Evolutionary conservation across 2,329 filamentous ascomycete species (phyloP), one percentile per base, ranked within the genome.

Genomic region (Ophiostoma australiae): DNA sequence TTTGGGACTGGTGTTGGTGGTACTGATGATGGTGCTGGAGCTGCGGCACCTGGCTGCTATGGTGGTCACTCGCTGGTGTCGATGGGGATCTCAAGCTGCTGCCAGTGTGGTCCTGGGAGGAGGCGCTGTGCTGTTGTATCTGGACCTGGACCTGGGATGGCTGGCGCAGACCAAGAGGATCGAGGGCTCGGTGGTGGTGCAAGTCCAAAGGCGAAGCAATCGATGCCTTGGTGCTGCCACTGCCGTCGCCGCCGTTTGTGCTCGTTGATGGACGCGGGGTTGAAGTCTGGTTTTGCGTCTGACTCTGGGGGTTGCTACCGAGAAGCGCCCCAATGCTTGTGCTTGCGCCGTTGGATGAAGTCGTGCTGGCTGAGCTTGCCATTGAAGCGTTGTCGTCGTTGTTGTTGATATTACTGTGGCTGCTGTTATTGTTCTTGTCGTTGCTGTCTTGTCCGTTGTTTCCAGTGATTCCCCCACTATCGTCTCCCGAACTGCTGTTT

Each of bases 131-230:
- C 10, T 81, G 82, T 27, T 79, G 79, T 68, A 80, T 79, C 27
- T 82, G 74, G 58, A 80, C 79, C 27, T 82, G 74, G 58, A 80
- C 79, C 27, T 82, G 74, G 61, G 27, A 65, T 33, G 81, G 82
- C 33, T 80, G 79, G 68, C 81, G 80, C 27, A 83, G 74, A 48
- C 81, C 81, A 55, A 83, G 76, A 13, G 81, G 80, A 73, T 83
- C 81, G 11, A 81, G 74, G 70, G 77, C 74, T 44, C 78, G 79
- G 44, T 78, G 80, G 66, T 70, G 80, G 67, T 70, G 68, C 13
- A 72, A 72, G 2, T 73, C 76, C 48, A 81, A 74, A 13, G 80
- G 77, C 4, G 81, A 79, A 4, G 70, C 27, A 35, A n/a, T 41
- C 3, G 55, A 68, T 52, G 41, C 65, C 70, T 48, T 69, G 58